These are phyloP conservation scores for Pythium rhizo-oryzae DNA, from an alignment of 352 stramenopile species.

Conservation along the genomic window DNA sequence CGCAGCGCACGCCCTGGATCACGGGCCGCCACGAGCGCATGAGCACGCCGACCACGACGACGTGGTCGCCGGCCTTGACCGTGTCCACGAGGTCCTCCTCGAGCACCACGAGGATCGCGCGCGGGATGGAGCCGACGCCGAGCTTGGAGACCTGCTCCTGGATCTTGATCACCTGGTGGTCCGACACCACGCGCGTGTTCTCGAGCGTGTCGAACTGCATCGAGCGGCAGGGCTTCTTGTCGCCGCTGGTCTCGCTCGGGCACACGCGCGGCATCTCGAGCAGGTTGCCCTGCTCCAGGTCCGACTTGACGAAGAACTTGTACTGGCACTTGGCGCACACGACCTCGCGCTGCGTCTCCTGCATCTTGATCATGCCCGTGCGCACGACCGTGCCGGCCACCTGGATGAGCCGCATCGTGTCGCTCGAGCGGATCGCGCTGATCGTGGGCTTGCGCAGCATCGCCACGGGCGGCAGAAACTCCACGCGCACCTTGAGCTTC, in stretches of 20 bases:
- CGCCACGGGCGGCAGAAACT: conserved; percentile 88
- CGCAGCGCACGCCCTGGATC: conserved; percentile 82
- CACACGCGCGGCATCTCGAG: conserved; percentile 64
- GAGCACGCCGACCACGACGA: conserved; percentile 92
- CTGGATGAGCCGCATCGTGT: conserved; percentile 91
- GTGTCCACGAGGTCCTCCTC: conserved; percentile 85
- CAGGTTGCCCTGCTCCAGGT: conserved; percentile 92
- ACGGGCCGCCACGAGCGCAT: conserved; percentile 92
- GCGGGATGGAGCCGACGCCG: conserved; percentile 91
- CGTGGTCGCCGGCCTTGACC: conserved; percentile 96
- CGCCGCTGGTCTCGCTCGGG: conserved; percentile 1
- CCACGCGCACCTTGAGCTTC: conserved; percentile 88
- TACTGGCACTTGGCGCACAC: conserved; percentile 80
- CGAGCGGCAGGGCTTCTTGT: conserved; percentile 76
- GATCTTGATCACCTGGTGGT: conserved; percentile 96
- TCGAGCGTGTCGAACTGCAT: conserved; percentile 70
- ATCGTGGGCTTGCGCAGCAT: conserved; percentile 88
- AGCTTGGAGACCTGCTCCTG: conserved; percentile 95
- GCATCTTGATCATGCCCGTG: conserved; percentile 93
- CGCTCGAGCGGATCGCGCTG: conserved; percentile 85
- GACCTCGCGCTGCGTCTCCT: conserved; percentile 90
- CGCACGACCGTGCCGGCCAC: conserved; percentile 90
- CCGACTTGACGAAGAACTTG: conserved; percentile 85
- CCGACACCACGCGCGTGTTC: conserved; percentile 54
- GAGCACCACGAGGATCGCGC: conserved; percentile 95